Conservation (phyloP, 192 early-diverging fungal species). For the Geranomyces michiganensis region DNA sequence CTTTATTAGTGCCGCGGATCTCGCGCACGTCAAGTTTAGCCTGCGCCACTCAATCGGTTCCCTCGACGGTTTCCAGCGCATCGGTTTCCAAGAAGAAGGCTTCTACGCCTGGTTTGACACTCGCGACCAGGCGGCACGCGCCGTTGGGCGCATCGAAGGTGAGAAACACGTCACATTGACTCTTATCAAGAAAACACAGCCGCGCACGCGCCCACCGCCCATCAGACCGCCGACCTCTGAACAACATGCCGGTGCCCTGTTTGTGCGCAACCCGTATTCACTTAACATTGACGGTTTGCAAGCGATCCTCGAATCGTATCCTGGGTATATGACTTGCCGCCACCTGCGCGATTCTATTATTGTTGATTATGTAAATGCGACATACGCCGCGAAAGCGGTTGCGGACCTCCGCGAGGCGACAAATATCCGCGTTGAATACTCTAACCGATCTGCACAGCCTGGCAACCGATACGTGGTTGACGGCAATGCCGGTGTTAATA, state of each 20-base stretch:
- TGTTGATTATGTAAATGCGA: conserved; percentile 16
- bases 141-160: conserved; percentile 18
- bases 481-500: not conserved
- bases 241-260: conserved; percentile 4
- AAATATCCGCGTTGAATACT: conserved; percentile 24
- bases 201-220: conserved; percentile 11
- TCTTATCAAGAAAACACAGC: conserved; percentile 25
- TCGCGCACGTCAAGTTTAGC: conserved; percentile 17
- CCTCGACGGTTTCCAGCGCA: conserved; percentile 29
- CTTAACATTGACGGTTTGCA: conserved; percentile 13
- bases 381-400: conserved; percentile 11
- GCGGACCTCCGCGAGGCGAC: conserved; percentile 21
- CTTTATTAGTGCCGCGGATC: conserved; percentile 15
- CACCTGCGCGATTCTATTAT: conserved; percentile 22
- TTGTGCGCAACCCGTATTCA: conserved; percentile 2
- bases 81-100: conserved; percentile 30
- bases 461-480: conserved; percentile 18
- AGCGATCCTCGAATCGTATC: conserved; percentile 16
- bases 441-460: conserved; percentile 20
- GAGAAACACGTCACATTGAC: conserved; percentile 28
- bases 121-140: conserved; percentile 17
- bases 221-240: conserved; percentile 7
- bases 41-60: conserved; percentile 14
- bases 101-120: conserved; percentile 34
- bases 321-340: conserved; percentile 19